Conservation (phyloP, 805 yeast genomes). For the Ogataea haglerorum region DNA sequence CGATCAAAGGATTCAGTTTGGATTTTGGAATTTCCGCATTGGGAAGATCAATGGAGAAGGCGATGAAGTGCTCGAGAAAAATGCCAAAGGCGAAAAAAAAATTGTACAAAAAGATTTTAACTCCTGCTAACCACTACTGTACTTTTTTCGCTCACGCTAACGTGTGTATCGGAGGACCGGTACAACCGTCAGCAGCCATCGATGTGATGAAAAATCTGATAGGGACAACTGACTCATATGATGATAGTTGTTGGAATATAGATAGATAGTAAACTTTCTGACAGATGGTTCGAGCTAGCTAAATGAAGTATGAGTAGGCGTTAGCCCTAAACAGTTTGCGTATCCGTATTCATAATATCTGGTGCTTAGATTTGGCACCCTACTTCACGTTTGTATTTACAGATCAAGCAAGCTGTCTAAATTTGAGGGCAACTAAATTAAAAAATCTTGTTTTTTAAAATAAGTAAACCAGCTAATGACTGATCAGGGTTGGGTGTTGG, state of each 20-base stretch:
- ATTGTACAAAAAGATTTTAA: neutral
- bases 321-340: neutral
- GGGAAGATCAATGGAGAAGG: constrained; percentile 6
- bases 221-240: constrained; percentile 13
- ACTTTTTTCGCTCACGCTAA: constrained; percentile 2
- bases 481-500: constrained; percentile 61
- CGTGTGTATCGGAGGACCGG: neutral
- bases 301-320: neutral
- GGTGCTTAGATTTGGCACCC: neutral
- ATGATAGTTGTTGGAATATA: constrained; percentile 12
- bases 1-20: neutral
- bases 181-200: constrained; percentile 1
- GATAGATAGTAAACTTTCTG: constrained; percentile 13
- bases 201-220: constrained; percentile 11
- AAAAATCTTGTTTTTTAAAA: constrained; percentile 1
- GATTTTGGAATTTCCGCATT: constrained; percentile 1
- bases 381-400: neutral
- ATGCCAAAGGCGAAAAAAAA: neutral
- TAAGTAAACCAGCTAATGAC: constrained; percentile 14
- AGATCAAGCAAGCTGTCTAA: neutral
- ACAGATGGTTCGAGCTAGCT: constrained; percentile 1
- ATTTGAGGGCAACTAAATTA: neutral
- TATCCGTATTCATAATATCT: neutral
- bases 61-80: neutral
- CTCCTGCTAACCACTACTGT: neutral